Evolutionary conservation across 129 eudicot genomes (phyloP).

Genomic region (Mikania micrantha): DNA sequence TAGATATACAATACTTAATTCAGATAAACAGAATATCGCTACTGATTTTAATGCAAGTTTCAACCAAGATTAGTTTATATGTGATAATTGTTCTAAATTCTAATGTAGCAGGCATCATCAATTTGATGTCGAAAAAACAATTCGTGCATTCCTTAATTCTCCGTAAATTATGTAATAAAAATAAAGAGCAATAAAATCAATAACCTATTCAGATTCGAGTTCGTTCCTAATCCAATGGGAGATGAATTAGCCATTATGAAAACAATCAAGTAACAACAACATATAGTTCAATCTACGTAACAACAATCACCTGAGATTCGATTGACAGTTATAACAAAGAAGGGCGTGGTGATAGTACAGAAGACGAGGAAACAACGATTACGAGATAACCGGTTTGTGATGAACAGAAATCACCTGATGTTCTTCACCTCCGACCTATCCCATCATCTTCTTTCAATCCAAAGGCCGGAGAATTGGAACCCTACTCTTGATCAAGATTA

Average conservation of each 20-base stretch:
- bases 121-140: too few relatives aligned
- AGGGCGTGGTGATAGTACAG: conserved; percentile 1
- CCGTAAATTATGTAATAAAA: neutral
- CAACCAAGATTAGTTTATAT: neutral
- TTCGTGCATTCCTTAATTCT: neutral
- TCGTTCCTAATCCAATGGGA: neutral
- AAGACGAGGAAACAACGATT: conserved; percentile 4
- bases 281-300: neutral
- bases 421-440: conserved; percentile 19
- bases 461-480: conserved; percentile 23
- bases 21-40: neutral
- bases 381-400: neutral
- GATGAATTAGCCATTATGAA: neutral
- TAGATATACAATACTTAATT: neutral
- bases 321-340: neutral
- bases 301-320: neutral
- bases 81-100: neutral
- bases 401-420: conserved; percentile 2
- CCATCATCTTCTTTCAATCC: neutral
- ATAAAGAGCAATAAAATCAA: neutral
- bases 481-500: conserved; percentile 3
- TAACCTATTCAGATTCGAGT: neutral
- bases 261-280: neutral
- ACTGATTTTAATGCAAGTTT: neutral
- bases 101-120: neutral